Evolutionary conservation across 176 grass and related monocot species (phyloP).

Genomic region (Hordeum vulgare): MorexV3_pseudomolecules_assembly NC_058521.1:50878176-50878675

Average conservation of each 20-base stretch:
- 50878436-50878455: background rate
- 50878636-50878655: background rate
- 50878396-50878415: background rate
- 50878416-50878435: background rate
- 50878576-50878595: background rate
- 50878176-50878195: background rate
- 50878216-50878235: background rate
- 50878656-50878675: background rate
- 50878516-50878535: background rate
- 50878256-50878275: background rate
- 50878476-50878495: background rate
- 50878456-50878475: background rate
- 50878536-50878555: background rate
- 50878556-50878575: background rate
- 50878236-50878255: background rate
- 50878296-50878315: slow-evolving; percentile 42
- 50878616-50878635: background rate
- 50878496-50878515: background rate
- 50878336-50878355: slow-evolving; percentile 73
- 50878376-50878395: slow-evolving; percentile 58
- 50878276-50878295: slow-evolving; percentile 3
- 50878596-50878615: background rate
- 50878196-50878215: background rate
- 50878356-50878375: slow-evolving; percentile 70
- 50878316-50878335: slow-evolving; percentile 95